These are phyloP conservation scores for Chalciporus piperatus DNA, from an alignment of 768 basidiomycete species.

Conservation along the genomic window DNA sequence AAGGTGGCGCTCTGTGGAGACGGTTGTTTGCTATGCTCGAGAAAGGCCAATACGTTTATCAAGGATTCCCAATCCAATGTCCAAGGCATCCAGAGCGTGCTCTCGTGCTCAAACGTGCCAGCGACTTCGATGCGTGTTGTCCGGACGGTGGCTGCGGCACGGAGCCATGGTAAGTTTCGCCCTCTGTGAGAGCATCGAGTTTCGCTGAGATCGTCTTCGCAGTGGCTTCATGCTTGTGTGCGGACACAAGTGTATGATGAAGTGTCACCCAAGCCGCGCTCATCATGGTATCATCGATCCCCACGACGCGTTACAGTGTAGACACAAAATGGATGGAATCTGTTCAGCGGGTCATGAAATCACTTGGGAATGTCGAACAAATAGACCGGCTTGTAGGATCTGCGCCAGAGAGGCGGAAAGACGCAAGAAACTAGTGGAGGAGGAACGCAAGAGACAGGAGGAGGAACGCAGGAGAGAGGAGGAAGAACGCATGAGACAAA, in stretches of 20 bases:
- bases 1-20: slow-evolving; percentile 15
- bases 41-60: slow-evolving; percentile 6
- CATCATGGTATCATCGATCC: slow-evolving; percentile 31
- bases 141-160: slow-evolving; percentile 67
- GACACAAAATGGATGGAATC: slow-evolving; percentile 26
- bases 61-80: slow-evolving; percentile 53
- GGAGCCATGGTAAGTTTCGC: slow-evolving; percentile 48
- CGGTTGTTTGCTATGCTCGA: slow-evolving; percentile 11
- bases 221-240: slow-evolving; percentile 11
- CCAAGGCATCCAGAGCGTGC: slow-evolving; percentile 46
- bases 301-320: slow-evolving; percentile 40
- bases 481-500: neutral
- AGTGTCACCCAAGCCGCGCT: slow-evolving; percentile 57
- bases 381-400: slow-evolving; percentile 32
- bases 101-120: slow-evolving; percentile 37
- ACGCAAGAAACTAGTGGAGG: neutral
- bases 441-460: slow-evolving; percentile 36
- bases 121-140: slow-evolving; percentile 49
- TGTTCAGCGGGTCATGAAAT: slow-evolving; percentile 47
- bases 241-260: slow-evolving; percentile 52
- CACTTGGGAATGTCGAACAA: slow-evolving; percentile 40
- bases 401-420: slow-evolving; percentile 43
- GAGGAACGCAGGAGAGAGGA: slow-evolving; percentile 28
- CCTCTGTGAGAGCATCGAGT: too few species aligned
- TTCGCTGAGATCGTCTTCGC: neutral